Base-by-base conservation (phyloP, 1,139 yeast species). In the Yamadazyma pseudoaaseri region DNA sequence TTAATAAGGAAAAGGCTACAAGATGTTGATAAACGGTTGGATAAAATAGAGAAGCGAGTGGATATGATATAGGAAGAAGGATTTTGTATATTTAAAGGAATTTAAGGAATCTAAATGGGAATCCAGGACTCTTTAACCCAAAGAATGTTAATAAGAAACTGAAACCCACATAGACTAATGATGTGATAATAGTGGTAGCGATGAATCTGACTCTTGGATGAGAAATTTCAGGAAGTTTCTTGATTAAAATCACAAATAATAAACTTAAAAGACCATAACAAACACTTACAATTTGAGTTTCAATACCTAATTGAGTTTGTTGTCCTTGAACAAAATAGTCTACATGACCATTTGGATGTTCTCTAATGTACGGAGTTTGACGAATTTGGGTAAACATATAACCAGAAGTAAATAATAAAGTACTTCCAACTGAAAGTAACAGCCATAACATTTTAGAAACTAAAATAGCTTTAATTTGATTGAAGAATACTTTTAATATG, bases 331-430 rank as follows among this genome's bases (percentile, higher is more conserved):
- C 50, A 50, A 90, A 77, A 55, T 86, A 89, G 27, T 74, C 71
- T 3, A 74, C 68, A 3, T 60, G 60, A 18, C 90, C 92, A 31
- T 73, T 62, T 6, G 66, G 68, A 34, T 69, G 72, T 30, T 73
- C 73, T 39, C 78, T 80, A 23, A 83, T 69, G 51, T 80, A 84
- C 13, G 87, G 95, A 6, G 81, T 73, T 27, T 75, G 75, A 56
- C 97, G 79, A 44, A 92, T 92, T 48, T 79, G 77, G 57, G 87
- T 89, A 73, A 79, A 92, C 98, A 92, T 92, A 61, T 89, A 86
- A 11, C 98, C 98, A 9, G 94, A 72, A 34, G 78, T 81, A 66
- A 90, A 86, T 49, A 89, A 63, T 42, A 90, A 67, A 17, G 86
- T 73, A 10, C 76, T 51, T 28, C 84, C 65, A 15, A 86, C 64